A percentile compares a stretch with the other conserved stretches of the same genome.
Evolutionary conservation across 768 basidiomycete species (phyloP).

Genomic region (Panaeolus cyanescens): DNA sequence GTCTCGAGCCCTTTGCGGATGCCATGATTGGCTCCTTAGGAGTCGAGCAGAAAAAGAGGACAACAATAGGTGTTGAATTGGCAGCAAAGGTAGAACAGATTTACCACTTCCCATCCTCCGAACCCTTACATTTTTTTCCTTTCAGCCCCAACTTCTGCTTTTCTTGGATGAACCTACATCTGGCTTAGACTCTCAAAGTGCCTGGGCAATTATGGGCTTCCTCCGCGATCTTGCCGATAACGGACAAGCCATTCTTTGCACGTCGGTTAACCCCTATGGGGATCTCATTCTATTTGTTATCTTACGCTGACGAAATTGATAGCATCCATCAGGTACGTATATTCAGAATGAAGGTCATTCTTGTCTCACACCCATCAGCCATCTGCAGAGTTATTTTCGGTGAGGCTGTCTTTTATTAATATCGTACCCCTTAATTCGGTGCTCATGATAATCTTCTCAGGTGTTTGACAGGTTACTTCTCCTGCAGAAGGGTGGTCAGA

Average conservation of each 20-base stretch:
- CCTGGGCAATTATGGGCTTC: conserved; percentile 81
- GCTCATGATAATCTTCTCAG: conserved; percentile 2
- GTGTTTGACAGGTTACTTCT: conserved; percentile 79
- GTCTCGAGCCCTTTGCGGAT: conserved; percentile 60
- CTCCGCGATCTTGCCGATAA: conserved; percentile 73
- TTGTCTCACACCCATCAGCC: conserved; percentile 44
- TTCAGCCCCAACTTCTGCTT: conserved; percentile 72
- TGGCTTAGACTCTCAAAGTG: conserved; percentile 84
- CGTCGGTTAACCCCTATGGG: conserved; percentile 39
- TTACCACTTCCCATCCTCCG: neutral
- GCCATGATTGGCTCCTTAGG: conserved; percentile 68
- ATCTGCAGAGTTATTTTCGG: conserved; percentile 81
- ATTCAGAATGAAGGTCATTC: neutral
- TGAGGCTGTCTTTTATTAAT: conserved; percentile 4
- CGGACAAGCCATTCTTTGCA: conserved; percentile 92
- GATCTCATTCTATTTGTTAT: neutral
- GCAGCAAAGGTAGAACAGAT: conserved; percentile 70
- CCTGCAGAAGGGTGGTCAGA: conserved; percentile 76
- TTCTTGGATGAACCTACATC: conserved; percentile 92
- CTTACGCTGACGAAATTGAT: neutral
- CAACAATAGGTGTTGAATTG: conserved; percentile 86
- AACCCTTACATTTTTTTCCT: conserved; percentile 8
- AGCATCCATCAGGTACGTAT: conserved; percentile 45
- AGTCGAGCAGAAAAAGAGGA: conserved; percentile 76
- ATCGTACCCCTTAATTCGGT: neutral